Base-by-base conservation (phyloP, 805 yeast species). In the Wickerhamia fluorescens region DNA sequence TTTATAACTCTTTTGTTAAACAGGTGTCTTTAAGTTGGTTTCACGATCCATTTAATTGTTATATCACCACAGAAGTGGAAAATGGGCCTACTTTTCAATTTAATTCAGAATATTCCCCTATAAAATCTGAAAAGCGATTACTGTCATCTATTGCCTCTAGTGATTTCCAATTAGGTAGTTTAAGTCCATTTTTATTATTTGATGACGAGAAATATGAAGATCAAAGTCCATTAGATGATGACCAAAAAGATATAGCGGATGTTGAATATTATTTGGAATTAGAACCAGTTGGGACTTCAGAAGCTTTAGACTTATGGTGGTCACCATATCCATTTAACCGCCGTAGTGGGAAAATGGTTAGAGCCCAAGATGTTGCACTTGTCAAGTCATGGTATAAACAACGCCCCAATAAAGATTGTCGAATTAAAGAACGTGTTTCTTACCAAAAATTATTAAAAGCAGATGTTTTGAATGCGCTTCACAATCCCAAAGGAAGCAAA, bases 361-460 rank as follows among this genome's bases (percentile, higher is more conserved):
- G 96, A 39, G 89, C 97, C 1, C 83, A 92, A 49, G 97, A 92
- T 56, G 94, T 88, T 10, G 76, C 96, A 0, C 53, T 92, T 3
- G 63, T 83, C 5, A 92, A 92, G 51, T 61, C 68, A 15, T 86
- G 95, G 95, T 88, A 83, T 47, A 55, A 73, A 24, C 78, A 80
- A 31, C 77, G 74, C 33, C 79, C 88, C 1, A 68, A 75, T 11
- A 61, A 69, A 6, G 68, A 65, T 5, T 66, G 70, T 31, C 87
- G 88, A 0, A 71, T 76, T 6, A 92, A 92, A 49, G 86, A 84
- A 0, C 71, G 88, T 23, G 74, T 87, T 1, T 88, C 97, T 0
- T 81, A 88, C 49, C 97, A 92, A 50, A 85, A 86, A 50, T 62
- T 92, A n/a, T 56, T 94, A 31, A 92, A 92, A 48, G 66, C 70